These are phyloP conservation scores for Monascus ruber DNA, from an alignment of 2,329 filamentous ascomycete genomes.

Conservation along the genomic window DNA sequence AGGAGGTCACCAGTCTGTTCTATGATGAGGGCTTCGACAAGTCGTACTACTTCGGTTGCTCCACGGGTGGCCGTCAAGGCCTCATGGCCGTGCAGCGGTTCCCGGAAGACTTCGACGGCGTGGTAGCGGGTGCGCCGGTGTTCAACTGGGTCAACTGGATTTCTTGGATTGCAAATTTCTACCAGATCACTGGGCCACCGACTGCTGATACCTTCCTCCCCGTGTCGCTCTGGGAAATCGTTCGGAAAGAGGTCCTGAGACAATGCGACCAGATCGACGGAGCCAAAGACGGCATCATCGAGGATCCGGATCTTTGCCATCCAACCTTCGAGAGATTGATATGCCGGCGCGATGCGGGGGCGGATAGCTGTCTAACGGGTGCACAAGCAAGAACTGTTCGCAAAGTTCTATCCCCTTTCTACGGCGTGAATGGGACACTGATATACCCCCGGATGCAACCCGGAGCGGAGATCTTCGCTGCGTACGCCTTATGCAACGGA, in stretches of 20 bases:
- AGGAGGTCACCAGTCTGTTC: slow-evolving; percentile 29
- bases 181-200: slow-evolving; percentile 28
- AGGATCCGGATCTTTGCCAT: slow-evolving; percentile 24
- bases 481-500: slow-evolving; percentile 24
- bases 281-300: slow-evolving; percentile 25
- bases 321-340: slow-evolving; percentile 21
- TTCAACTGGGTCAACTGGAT: slow-evolving; percentile 33
- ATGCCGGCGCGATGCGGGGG: slow-evolving; percentile 13
- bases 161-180: slow-evolving; percentile 35
- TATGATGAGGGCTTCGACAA: slow-evolving; percentile 31
- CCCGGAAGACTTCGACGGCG: slow-evolving; percentile 39
- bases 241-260: slow-evolving; percentile 25
- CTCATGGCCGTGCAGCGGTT: slow-evolving; percentile 35
- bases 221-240: slow-evolving; percentile 17
- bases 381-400: slow-evolving; percentile 19
- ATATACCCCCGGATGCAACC: slow-evolving; percentile 27
- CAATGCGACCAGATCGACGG: slow-evolving; percentile 24
- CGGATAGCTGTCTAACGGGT: slow-evolving; percentile 18
- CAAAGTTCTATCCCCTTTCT: slow-evolving; percentile 21
- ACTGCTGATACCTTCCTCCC: slow-evolving; percentile 19
- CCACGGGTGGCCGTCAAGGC: slow-evolving; percentile 39
- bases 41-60: slow-evolving; percentile 39
- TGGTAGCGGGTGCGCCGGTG: slow-evolving; percentile 35
- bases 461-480: slow-evolving; percentile 16
- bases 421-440: slow-evolving; percentile 18